Evolutionary conservation across 2,329 filamentous ascomycete species (phyloP), one percentile per base, ranked within the genome.

Genomic region (Sordariomycetes sp.): DNA sequence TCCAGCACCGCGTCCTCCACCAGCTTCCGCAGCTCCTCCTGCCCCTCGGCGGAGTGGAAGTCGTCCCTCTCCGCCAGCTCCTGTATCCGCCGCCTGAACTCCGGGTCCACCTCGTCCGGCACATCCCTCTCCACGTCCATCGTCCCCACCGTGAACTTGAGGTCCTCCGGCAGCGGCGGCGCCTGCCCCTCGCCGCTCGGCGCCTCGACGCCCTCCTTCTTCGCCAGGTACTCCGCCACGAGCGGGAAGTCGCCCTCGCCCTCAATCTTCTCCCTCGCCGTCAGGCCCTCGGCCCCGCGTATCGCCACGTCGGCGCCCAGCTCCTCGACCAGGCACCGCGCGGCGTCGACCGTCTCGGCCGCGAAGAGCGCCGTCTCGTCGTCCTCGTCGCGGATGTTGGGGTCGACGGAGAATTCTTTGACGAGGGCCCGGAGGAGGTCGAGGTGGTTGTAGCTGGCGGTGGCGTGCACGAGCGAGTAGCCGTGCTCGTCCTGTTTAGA

Each of bases 321-420:
- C 70, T 96, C 90, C 66, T 95, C 90, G 3, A 97, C 82, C 8
- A 99, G 77, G 57, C 86, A 81, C 65, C 82, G 83, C 22, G 93
- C 93, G 51, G 90, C 86, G 3, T 89, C 86, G 54, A 88, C 77
- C 0, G 84, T 89, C 72, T 99, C 94, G 32, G 86, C 85, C n/a
- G 91, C 90, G 68, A 96, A 99, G 4, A 99, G 77, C n/a, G 93
- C 88, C 1, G 93, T 97, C 73, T 99, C 94, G 59, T 86, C 83
- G 69, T 99, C 94, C 70, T 96, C 90, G 68, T 99, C 94, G 63
- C 81, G 82, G 57, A 97, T 76, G 69, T 97, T 87, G 54, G 91
- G 82, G 60, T 92, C 77, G 25, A 93, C 92, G 14, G 84, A 74
- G 72, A 92, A 90, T 37, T 93, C 89, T 53, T 77, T 77, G 32